phyloP scores from a whole-genome alignment of 805 yeast species.

The Cyberlindnera saturnus region DNA sequence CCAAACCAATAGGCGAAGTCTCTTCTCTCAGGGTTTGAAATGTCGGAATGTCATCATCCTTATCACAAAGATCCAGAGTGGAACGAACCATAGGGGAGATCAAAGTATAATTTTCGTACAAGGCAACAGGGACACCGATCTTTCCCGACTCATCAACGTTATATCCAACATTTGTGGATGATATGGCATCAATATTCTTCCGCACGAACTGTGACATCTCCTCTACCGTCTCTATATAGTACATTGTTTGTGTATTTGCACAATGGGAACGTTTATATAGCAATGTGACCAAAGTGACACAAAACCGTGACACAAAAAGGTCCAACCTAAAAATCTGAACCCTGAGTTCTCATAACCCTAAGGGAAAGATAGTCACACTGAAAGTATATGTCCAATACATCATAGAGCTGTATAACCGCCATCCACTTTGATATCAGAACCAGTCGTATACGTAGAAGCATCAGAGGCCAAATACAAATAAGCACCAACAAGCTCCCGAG shows the following conservation, averaged over 20 bases:
- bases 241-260: too few species aligned
- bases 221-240: too few species aligned
- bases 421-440: slow-evolving; percentile 70
- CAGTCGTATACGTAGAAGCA: slow-evolving; percentile 76
- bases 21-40: background rate
- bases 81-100: background rate
- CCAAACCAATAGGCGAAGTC: background rate
- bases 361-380: background rate
- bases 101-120: slow-evolving; percentile 5
- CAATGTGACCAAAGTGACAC: too few species aligned
- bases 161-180: background rate
- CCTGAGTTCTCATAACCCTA: background rate
- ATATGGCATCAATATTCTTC: background rate
- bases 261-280: too few species aligned
- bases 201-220: too few species aligned
- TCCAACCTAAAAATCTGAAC: background rate
- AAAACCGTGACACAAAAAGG: slow-evolving; percentile 1
- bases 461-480: slow-evolving; percentile 74
- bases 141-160: background rate
- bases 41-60: background rate
- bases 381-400: slow-evolving; percentile 4
- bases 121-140: background rate
- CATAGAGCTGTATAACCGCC: slow-evolving; percentile 56
- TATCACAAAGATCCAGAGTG: background rate
- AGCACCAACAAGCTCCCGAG: slow-evolving; percentile 75